Evolutionary conservation across 2,329 filamentous ascomycete species (phyloP), one percentile per base, ranked within the genome.

Genomic region (Rhynchosporium secalis): DNA sequence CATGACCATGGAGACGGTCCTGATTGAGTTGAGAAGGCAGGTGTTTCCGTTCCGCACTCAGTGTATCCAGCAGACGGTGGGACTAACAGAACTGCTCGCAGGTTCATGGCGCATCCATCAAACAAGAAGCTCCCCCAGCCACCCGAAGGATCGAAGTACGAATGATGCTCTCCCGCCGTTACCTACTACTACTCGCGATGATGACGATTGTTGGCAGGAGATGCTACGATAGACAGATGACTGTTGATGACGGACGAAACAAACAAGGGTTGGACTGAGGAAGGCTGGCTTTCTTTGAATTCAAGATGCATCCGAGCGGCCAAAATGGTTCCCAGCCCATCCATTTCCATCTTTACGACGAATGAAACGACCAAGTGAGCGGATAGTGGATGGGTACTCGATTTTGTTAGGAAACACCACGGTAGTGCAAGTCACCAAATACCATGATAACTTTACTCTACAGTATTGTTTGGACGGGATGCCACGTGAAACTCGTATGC

Each of bases 101-200:
- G 56, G 33, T 59, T 51, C 76, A 98, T 99, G 95, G 94, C 94
- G 36, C 85, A 93, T 63, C 87, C 90, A 31, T 83, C 87, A 69
- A 90, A 98, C 80, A 97, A 97, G 85, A 98, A 98, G 79, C 86
- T 97, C 36, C 90, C 92, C 12, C 95, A 99, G 76, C 95, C 95
- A 46, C 85, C 91, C 3, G 95, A 99, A 79, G 93, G 92, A 62
- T 86, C 90, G 36, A 88, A 79, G 38, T 89, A 75, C 55, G 49
- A 49, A 15, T 51, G 9, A 58, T 5, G 4, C 7, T 8, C 9
- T 41, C 45, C 7, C 26, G n/a, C 36, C 29, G 31, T 28, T 33
- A 58, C 4, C 40, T 13, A 41, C 31, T 20, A 29, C 8, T 40
- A 20, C 20, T 46, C 8, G 7, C 15, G 10, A 20, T 8, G 33